phyloP scores from a whole-genome alignment of 2,329 filamentous ascomycete genomes.

The Diaporthe batatas region DNA sequence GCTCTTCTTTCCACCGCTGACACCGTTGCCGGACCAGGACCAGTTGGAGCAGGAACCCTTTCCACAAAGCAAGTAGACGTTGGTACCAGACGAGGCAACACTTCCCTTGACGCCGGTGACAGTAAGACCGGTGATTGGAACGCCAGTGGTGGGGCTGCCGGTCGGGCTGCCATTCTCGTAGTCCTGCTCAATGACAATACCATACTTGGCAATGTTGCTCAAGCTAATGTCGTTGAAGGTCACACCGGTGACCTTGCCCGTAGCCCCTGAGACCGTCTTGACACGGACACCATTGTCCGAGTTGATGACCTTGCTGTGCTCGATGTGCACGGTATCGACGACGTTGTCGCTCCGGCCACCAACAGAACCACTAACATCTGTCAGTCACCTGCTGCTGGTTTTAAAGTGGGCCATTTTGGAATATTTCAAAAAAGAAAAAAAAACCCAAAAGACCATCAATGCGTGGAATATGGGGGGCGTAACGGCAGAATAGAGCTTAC shows the following conservation, averaged over 20 bases:
- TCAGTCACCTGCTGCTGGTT: too few species aligned
- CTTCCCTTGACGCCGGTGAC: constrained; percentile 58
- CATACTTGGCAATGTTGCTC: constrained; percentile 47
- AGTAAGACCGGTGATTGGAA: constrained; percentile 66
- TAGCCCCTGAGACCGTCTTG: constrained; percentile 63
- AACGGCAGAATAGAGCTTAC: too few species aligned
- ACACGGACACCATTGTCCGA: constrained; percentile 66
- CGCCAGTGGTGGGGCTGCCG: constrained; percentile 59
- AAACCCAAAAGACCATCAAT: too few species aligned
- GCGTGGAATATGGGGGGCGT: too few species aligned
- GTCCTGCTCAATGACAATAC: constrained; percentile 58
- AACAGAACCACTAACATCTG: constrained; percentile 51
- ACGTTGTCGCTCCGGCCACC: constrained; percentile 64
- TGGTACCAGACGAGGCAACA: constrained; percentile 49
- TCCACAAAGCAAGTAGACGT: constrained; percentile 68
- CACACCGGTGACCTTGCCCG: constrained; percentile 59
- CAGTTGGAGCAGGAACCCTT: constrained; percentile 64
- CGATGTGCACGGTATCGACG: constrained; percentile 64
- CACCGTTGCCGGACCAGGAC: constrained; percentile 63
- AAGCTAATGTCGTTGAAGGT: constrained; percentile 39
- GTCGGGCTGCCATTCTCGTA: constrained; percentile 54
- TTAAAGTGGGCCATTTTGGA: too few species aligned
- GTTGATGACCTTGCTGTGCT: constrained; percentile 61
- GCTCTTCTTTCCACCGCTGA: constrained; percentile 61
- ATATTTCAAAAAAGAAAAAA: too few species aligned